Evolutionary conservation across 768 basidiomycete species (phyloP).

Genomic region (Boletus rubroflammeus): DNA sequence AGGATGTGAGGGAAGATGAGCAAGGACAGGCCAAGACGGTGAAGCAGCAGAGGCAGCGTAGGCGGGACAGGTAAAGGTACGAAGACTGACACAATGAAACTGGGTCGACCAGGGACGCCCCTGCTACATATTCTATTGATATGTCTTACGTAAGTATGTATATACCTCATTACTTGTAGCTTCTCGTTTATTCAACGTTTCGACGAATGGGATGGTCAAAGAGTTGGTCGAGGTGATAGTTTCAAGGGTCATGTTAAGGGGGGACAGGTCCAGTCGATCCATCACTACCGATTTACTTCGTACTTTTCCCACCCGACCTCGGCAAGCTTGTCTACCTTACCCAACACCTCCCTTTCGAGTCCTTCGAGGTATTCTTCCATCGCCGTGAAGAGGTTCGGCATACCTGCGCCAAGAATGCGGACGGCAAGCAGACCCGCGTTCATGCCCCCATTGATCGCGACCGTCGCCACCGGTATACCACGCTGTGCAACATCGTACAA

Average conservation of each 20-base stretch:
- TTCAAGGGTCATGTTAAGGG: too few relatives aligned
- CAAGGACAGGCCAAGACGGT: not conserved
- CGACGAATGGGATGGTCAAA: too few relatives aligned
- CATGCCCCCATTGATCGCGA: slow-evolving; percentile 92
- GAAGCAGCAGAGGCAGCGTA: not conserved
- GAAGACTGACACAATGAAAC: too few relatives aligned
- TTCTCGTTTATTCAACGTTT: too few relatives aligned
- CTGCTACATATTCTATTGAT: not conserved
- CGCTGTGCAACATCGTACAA: slow-evolving; percentile 47
- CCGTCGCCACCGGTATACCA: slow-evolving; percentile 95
- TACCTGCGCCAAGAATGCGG: slow-evolving; percentile 78
- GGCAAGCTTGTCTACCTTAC: slow-evolving; percentile 72
- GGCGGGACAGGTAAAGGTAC: too few relatives aligned
- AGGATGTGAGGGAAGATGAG: not conserved
- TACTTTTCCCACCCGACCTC: slow-evolving; percentile 87
- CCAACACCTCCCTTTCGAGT: slow-evolving; percentile 72
- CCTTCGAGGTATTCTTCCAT: slow-evolving; percentile 73
- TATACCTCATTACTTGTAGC: too few relatives aligned
- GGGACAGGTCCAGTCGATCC: not conserved
- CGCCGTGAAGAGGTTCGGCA: slow-evolving; percentile 56
- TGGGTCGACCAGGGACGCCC: too few relatives aligned
- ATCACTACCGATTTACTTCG: slow-evolving; percentile 37
- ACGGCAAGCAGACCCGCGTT: slow-evolving; percentile 92
- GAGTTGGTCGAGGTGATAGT: too few relatives aligned
- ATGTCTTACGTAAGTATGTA: not conserved